phyloP scores from a whole-genome alignment of 148 eudicot genomes.

The Agrostemma githago region DNA sequence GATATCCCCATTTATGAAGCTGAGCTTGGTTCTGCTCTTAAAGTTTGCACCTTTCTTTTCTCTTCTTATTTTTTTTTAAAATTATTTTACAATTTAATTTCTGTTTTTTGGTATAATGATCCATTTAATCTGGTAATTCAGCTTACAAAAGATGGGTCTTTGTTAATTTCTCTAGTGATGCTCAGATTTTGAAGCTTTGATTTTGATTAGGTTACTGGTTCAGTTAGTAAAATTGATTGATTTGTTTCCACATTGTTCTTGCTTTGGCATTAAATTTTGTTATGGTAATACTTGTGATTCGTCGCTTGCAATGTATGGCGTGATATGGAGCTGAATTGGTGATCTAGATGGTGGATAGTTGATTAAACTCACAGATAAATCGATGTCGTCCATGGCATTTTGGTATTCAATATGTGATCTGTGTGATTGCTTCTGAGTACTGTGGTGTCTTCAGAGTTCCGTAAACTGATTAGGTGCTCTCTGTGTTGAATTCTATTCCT shows the following conservation, averaged over 20 bases:
- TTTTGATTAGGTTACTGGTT: not conserved
- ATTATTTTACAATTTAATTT: not conserved
- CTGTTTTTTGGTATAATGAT: not conserved
- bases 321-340: not conserved
- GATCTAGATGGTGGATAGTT: not conserved
- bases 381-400: not conserved
- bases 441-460: not conserved
- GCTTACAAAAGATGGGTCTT: slow-evolving; percentile 4
- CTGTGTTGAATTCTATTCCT: not conserved
- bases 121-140: not conserved
- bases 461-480: not conserved
- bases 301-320: not conserved
- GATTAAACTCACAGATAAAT: not conserved
- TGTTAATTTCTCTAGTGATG: not conserved
- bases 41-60: slow-evolving; percentile 38
- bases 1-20: slow-evolving; percentile 98
- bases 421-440: not conserved
- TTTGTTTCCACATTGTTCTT: not conserved
- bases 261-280: not conserved
- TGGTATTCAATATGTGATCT: not conserved
- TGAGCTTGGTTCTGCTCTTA: slow-evolving; percentile 77
- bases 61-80: not conserved
- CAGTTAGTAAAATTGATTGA: too few species aligned
- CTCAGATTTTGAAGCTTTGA: not conserved
- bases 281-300: not conserved